Evolutionary conservation across 495 filamentous ascomycete species (phyloP).

Genomic region (Trichoderma asperelloides): DNA sequence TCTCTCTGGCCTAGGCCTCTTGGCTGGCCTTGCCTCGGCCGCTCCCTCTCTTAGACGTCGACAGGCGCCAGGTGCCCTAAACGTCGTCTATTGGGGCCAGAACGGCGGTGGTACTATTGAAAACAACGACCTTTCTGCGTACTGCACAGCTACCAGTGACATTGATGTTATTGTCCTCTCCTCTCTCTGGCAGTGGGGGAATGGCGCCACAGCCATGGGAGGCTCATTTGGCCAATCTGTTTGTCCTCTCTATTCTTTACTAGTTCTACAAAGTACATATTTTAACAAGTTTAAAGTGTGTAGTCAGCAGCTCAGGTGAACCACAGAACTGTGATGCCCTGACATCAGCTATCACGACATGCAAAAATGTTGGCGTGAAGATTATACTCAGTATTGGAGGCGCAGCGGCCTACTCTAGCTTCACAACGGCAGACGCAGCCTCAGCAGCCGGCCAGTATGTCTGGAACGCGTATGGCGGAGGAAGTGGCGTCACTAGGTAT

Average conservation of each 20-base stretch:
- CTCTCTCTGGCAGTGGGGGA: slow-evolving; percentile 38
- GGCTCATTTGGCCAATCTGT: slow-evolving; percentile 26
- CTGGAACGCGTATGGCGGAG: slow-evolving; percentile 53
- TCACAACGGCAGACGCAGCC: background rate
- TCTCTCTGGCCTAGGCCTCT: background rate
- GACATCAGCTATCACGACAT: slow-evolving; percentile 42
- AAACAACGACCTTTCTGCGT: slow-evolving; percentile 34
- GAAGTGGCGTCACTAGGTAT: slow-evolving; percentile 9
- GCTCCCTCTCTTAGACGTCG: background rate
- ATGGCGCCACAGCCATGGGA: slow-evolving; percentile 24
- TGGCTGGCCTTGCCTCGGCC: background rate
- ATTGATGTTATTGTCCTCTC: slow-evolving; percentile 44
- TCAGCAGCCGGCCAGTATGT: slow-evolving; percentile 20
- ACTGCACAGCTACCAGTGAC: slow-evolving; percentile 28
- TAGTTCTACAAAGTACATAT: background rate
- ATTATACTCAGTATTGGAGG: slow-evolving; percentile 53
- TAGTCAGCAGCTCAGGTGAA: background rate
- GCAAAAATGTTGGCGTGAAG: slow-evolving; percentile 48
- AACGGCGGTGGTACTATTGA: slow-evolving; percentile 21
- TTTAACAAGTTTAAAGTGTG: slow-evolving; percentile 16
- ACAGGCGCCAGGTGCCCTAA: slow-evolving; percentile 11
- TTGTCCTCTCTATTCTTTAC: background rate
- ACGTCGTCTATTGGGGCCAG: slow-evolving; percentile 38
- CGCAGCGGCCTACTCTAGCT: background rate
- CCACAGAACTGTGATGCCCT: slow-evolving; percentile 19